A percentile compares a stretch with the other conserved stretches of the same genome.
These are phyloP conservation scores for Psidium guajava DNA, from an alignment of 345 rosid genomes.

Conservation along the genomic window DNA sequence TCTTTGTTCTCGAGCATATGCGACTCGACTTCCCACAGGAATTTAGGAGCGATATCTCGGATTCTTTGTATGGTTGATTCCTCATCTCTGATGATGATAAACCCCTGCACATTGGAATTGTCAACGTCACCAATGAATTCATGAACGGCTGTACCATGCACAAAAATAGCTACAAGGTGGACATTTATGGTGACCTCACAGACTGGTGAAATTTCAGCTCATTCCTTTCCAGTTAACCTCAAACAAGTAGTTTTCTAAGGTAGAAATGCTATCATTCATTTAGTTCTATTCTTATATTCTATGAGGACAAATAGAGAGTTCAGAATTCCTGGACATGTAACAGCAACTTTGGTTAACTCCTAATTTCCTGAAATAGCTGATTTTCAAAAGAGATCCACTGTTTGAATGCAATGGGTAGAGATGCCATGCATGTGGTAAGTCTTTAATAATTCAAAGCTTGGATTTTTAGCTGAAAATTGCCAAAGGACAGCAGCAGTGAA, in stretches of 20 bases:
- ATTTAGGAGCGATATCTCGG: conserved; percentile 55
- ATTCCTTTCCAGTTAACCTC: background rate
- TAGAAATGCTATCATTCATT: background rate
- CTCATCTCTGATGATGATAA: conserved; percentile 66
- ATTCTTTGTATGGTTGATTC: conserved; percentile 42
- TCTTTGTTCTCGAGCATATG: conserved; percentile 44
- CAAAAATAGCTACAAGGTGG: background rate
- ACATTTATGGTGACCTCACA: background rate
- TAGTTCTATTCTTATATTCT: background rate
- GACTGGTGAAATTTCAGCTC: background rate
- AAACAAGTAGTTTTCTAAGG: background rate
- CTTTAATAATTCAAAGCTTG: background rate
- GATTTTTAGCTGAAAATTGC: background rate
- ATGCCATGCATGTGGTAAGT: background rate
- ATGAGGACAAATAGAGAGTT: background rate
- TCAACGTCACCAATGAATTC: background rate
- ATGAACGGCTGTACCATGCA: background rate
- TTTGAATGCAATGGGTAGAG: background rate
- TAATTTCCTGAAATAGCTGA: background rate
- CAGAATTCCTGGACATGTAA: background rate
- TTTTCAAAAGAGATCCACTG: background rate
- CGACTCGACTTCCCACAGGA: conserved; percentile 69
- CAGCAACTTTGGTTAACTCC: background rate
- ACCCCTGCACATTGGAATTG: conserved; percentile 47
- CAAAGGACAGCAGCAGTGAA: background rate